phyloP scores from a whole-genome alignment of 179 eudicot species.

The Actinidia polygama region DNA sequence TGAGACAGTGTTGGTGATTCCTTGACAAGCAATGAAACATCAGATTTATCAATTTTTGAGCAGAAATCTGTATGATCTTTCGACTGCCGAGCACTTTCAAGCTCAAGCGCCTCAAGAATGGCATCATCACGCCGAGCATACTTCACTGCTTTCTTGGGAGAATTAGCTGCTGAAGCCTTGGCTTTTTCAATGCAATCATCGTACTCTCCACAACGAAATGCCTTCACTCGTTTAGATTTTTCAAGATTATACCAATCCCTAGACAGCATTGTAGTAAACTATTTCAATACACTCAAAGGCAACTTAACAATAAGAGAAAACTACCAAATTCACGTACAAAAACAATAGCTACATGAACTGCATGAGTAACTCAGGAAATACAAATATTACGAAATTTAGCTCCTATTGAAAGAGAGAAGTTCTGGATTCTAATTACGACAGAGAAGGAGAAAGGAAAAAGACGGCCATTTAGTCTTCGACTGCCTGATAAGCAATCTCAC shows the following conservation, averaged over 20 bases:
- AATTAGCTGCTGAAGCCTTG: slow-evolving; percentile 49
- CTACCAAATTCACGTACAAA: neutral
- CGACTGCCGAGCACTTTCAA: slow-evolving; percentile 54
- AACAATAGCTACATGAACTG: neutral
- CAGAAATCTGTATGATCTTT: slow-evolving; percentile 31
- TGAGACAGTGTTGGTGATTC: slow-evolving; percentile 33
- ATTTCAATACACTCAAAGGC: neutral
- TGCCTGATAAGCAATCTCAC: neutral
- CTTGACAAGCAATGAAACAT: slow-evolving; percentile 29
- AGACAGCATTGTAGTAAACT: slow-evolving; percentile 10
- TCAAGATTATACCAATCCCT: slow-evolving; percentile 94
- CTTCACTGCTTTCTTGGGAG: slow-evolving; percentile 52
- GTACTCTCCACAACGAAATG: slow-evolving; percentile 89
- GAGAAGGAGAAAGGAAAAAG: neutral
- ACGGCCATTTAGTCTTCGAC: slow-evolving; percentile 7
- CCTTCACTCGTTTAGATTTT: slow-evolving; percentile 70
- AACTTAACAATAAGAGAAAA: neutral
- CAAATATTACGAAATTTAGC: neutral
- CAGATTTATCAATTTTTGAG: slow-evolving; percentile 30
- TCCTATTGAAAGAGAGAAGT: neutral
- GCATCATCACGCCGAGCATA: slow-evolving; percentile 80
- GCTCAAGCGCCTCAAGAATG: slow-evolving; percentile 78
- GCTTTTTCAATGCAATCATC: slow-evolving; percentile 77
- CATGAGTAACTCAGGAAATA: neutral
- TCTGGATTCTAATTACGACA: neutral